phyloP scores from a whole-genome alignment of 78 protist genomes.

The Dictyostelium intermedium region DNA sequence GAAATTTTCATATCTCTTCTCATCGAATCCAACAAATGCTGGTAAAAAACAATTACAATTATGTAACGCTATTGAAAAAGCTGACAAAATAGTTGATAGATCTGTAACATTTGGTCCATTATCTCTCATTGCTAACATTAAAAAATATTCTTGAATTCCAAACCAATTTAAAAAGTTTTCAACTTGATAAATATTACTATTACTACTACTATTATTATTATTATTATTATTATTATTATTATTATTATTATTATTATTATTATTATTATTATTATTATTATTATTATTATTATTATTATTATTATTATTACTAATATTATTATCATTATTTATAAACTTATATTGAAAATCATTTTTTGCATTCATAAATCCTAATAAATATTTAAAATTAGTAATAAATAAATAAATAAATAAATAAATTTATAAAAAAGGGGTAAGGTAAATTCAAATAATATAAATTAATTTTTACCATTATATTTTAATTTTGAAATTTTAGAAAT shows the following conservation, averaged over 20 bases:
- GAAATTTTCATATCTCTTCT: slow-evolving; percentile 71
- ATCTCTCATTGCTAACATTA: slow-evolving; percentile 55
- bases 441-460: no score
- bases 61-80: slow-evolving; percentile 62
- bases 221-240: not conserved
- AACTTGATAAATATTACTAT: slow-evolving; percentile 12
- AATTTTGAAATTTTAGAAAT: not conserved
- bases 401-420: no score
- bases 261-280: not conserved
- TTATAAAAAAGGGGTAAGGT: no score
- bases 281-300: not conserved
- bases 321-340: slow-evolving; percentile 14
- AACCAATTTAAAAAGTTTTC: slow-evolving; percentile 73
- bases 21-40: slow-evolving; percentile 73
- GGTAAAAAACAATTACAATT: slow-evolving; percentile 56
- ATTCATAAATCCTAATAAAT: slow-evolving; percentile 32
- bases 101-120: slow-evolving; percentile 60
- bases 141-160: slow-evolving; percentile 65
- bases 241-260: not conserved
- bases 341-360: slow-evolving; percentile 71
- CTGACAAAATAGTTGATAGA: slow-evolving; percentile 50
- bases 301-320: not conserved
- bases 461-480: slow-evolving; percentile 33
- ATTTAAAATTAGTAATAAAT: no score
- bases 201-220: not conserved